Percentiles rank a stretch among this genome's conserved stretches.
These are phyloP conservation scores for Alternaria atra DNA, from an alignment of 2,329 filamentous ascomycete genomes.

Conservation along the genomic window DNA sequence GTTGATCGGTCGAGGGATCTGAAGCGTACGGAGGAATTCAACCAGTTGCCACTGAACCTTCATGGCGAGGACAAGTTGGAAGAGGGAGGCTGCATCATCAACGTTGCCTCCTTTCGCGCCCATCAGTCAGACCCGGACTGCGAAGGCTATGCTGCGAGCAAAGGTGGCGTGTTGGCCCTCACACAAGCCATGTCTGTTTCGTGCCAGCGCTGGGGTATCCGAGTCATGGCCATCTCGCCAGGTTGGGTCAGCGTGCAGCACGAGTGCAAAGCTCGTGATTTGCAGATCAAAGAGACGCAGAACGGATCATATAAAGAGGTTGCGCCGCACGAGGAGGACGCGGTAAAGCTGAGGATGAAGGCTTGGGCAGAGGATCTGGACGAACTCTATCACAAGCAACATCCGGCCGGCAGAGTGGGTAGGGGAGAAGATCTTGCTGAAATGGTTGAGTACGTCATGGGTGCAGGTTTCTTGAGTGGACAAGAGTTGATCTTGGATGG, in stretches of 20 bases:
- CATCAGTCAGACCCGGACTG: slow-evolving; percentile 59
- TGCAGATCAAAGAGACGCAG: slow-evolving; percentile 41
- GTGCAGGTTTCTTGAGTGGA: slow-evolving; percentile 53
- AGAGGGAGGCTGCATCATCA: slow-evolving; percentile 48
- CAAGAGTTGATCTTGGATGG: slow-evolving; percentile 34
- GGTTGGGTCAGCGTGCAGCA: slow-evolving; percentile 62
- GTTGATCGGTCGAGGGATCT: slow-evolving; percentile 29
- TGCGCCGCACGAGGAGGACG: slow-evolving; percentile 29
- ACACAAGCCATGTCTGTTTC: slow-evolving; percentile 60
- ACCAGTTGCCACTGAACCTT: slow-evolving; percentile 26
- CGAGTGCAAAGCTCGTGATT: slow-evolving; percentile 53
- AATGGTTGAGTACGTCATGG: slow-evolving; percentile 54
- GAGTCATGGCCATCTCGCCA: slow-evolving; percentile 59
- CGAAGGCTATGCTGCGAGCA: slow-evolving; percentile 60
- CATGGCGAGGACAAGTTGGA: slow-evolving; percentile 34
- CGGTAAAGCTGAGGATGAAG: slow-evolving; percentile 22
- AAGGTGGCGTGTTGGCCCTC: slow-evolving; percentile 60
- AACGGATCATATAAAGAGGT: slow-evolving; percentile 26
- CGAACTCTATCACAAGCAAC: slow-evolving; percentile 58
- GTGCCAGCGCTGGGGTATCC: slow-evolving; percentile 53
- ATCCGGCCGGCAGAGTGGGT: slow-evolving; percentile 60
- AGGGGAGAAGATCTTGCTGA: slow-evolving; percentile 58
- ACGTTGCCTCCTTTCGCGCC: slow-evolving; percentile 61
- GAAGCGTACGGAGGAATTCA: slow-evolving; percentile 33
- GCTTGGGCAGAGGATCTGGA: slow-evolving; percentile 58